phyloP scores from a whole-genome alignment of 768 basidiomycete species.

The Mrakia gelida region DNA sequence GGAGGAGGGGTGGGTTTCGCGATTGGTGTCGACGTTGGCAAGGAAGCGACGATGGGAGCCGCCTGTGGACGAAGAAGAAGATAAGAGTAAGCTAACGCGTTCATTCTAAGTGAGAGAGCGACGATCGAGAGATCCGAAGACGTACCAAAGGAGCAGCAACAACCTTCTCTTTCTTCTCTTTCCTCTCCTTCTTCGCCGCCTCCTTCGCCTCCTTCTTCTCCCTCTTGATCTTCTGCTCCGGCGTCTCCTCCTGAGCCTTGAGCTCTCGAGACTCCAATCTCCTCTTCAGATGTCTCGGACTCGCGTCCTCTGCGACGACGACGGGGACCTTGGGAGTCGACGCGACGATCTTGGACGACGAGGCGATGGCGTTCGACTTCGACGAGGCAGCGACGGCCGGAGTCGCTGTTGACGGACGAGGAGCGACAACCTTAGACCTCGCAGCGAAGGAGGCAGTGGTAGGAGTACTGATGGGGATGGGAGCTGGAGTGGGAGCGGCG shows the following conservation, averaged over 20 bases:
- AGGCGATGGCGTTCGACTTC: not conserved
- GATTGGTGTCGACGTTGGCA: not conserved
- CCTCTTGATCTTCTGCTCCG: not conserved
- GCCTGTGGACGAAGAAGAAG: not conserved
- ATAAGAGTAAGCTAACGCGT: not conserved
- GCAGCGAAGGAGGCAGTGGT: not conserved
- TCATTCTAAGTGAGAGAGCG: not conserved
- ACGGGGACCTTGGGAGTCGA: not conserved
- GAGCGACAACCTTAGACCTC: not conserved
- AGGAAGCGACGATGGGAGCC: conserved; percentile 2
- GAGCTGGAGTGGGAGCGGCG: not conserved
- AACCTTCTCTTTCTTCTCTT: not conserved
- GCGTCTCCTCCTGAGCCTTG: not conserved
- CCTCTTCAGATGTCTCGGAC: not conserved
- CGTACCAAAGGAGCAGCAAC: not conserved
- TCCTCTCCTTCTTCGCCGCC: not conserved
- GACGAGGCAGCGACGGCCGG: not conserved
- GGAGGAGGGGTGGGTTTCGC: not conserved
- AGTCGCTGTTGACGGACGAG: not conserved
- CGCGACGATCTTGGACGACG: not conserved
- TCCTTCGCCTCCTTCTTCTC: conserved; percentile 14
- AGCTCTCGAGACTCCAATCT: not conserved
- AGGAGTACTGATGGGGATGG: not conserved
- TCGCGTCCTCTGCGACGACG: not conserved
- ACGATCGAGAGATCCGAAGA: not conserved